Conservation (phyloP, 2,329 filamentous ascomycete genomes). For the Epichloe glyceriae region DNA sequence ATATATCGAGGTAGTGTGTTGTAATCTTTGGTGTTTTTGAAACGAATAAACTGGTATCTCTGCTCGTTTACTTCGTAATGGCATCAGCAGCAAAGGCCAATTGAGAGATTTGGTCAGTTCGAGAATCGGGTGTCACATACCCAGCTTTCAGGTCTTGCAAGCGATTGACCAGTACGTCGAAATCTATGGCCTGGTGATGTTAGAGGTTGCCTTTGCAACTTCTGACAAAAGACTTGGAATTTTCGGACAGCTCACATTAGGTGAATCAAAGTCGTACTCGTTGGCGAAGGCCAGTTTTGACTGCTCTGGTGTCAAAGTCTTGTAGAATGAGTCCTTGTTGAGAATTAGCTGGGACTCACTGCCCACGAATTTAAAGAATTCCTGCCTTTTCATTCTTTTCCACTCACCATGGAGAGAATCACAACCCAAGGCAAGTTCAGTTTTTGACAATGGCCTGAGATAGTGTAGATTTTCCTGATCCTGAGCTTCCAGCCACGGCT, state of each 20-base stretch:
- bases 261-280: conserved; percentile 92
- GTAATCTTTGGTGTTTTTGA: conserved; percentile 69
- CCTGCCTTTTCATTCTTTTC: background rate
- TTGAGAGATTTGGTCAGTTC: background rate
- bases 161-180: conserved; percentile 71
- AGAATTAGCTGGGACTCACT: conserved; percentile 11
- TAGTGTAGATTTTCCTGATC: conserved; percentile 86
- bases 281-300: conserved; percentile 73
- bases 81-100: background rate
- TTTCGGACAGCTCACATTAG: conserved; percentile 38
- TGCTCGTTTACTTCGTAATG: conserved; percentile 53
- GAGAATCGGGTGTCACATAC: conserved; percentile 36
- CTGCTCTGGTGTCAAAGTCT: conserved; percentile 67
- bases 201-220: background rate
- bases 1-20: conserved; percentile 77
- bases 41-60: conserved; percentile 96
- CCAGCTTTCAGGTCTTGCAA: conserved; percentile 80
- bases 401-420: conserved; percentile 80
- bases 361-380: background rate
- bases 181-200: conserved; percentile 61
- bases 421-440: conserved; percentile 96
- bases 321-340: conserved; percentile 91
- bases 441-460: conserved; percentile 83
- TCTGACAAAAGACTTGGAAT: background rate
- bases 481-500: conserved; percentile 87